Base-by-base conservation (phyloP, 2,329 filamentous ascomycete genomes). In the Botrytis squamosa region DNA sequence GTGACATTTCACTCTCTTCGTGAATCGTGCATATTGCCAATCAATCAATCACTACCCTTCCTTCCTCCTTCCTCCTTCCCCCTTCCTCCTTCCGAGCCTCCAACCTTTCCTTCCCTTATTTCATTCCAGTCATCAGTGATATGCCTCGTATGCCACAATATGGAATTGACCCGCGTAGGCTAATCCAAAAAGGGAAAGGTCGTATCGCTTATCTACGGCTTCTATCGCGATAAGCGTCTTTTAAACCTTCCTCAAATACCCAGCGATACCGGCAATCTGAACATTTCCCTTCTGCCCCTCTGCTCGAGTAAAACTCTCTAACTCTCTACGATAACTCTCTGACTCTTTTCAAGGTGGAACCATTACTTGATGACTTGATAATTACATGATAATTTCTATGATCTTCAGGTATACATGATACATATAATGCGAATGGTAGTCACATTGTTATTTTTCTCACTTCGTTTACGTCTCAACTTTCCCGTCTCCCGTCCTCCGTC, bases 161-260 rank as follows among this genome's bases (percentile, higher is more conserved):
- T 68, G 36, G 49, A 69, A 42, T 25, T 57, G 49, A 18, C 8
- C 49, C 66, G 66, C n/a, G 29, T 20, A 44, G 6, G 49, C 49
- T 69, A 69, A 69, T 25, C 66, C 12, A 33, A 33, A 18, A 57
- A 57, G 4, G 66, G 66, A 6, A 69, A 57, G 49, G 49, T 25
- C n/a, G 9, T 16, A 25, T 69, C 66, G 66, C 66, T 69, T 69
- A 69, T 69, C 66, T 69, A 16, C 66, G 66, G 49, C 38, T 69
- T 69, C 36, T 69, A 57, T 69, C 66, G 66, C 52, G 66, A 69
- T 69, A 69, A 69, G 38, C 18, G 38, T 29, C 49, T 44, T 57
- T 18, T 18, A 4, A 42, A 16, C 25, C 33, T 68, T 68, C 25
- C 16, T 68, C 16, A 55, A 29, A 29, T 57, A 22, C 10, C 22